phyloP scores from a whole-genome alignment of 345 rosid species.

The Citrus maxima region DNA sequence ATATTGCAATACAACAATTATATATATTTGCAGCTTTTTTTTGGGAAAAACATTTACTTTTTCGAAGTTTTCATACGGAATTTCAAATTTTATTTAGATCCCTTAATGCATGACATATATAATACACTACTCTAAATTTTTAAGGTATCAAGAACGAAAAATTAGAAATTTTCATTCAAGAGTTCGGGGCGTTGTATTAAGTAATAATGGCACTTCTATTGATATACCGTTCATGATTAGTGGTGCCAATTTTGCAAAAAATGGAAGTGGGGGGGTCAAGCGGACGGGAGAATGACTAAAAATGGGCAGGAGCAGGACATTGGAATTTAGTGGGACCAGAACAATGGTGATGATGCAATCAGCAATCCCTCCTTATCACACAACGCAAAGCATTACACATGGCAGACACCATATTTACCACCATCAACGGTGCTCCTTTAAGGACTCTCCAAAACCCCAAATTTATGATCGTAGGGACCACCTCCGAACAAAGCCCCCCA shows the following conservation, averaged over 20 bases:
- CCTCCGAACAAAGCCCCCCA: neutral
- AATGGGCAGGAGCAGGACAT: neutral
- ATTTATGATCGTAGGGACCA: slow-evolving; percentile 21
- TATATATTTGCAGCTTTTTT: no score
- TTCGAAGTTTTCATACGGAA: no score
- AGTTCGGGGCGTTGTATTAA: no score
- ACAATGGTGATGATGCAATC: neutral
- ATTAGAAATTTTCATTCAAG: no score
- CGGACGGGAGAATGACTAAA: neutral
- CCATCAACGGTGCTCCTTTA: slow-evolving; percentile 30
- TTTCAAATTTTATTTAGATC: no score
- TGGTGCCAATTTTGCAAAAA: neutral
- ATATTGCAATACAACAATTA: no score
- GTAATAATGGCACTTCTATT: no score
- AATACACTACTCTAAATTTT: no score
- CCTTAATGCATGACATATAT: no score
- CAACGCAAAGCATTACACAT: slow-evolving; percentile 11
- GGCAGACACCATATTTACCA: slow-evolving; percentile 31
- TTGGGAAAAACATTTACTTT: no score
- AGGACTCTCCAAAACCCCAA: neutral
- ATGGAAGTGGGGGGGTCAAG: neutral
- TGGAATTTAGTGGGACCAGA: neutral
- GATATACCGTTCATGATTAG: no score
- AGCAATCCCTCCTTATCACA: slow-evolving; percentile 8
- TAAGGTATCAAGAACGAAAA: no score